A percentile compares a stretch with the other conserved stretches of the same genome.
Evolutionary conservation across 305 asterid genomes (phyloP).

Genomic region (Vinca major): DNA sequence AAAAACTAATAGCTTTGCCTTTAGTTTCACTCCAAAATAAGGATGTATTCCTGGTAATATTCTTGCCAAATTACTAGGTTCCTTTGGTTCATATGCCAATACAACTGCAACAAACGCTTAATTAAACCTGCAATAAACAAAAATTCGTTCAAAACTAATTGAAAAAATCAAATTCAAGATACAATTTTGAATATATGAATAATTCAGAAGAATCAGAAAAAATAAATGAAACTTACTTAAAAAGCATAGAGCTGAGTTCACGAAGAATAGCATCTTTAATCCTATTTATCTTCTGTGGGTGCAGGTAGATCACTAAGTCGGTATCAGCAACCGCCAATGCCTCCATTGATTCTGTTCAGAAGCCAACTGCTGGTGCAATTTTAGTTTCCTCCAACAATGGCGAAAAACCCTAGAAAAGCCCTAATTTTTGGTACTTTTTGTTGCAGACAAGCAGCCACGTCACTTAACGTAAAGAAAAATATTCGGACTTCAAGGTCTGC

Average conservation of each 20-base stretch:
- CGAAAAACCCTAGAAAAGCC: conserved; percentile 3
- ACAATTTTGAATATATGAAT: background rate
- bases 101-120: conserved; percentile 72
- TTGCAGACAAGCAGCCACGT: background rate
- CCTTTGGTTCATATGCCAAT: conserved; percentile 55
- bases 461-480: too few relatives aligned
- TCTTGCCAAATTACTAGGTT: conserved; percentile 38
- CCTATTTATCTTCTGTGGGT: conserved; percentile 52
- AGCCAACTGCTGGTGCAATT: too few relatives aligned
- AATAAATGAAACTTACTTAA: conserved; percentile 32
- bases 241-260: conserved; percentile 56
- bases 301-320: conserved; percentile 39
- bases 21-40: conserved; percentile 41
- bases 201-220: background rate
- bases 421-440: background rate
- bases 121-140: conserved; percentile 32
- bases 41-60: conserved; percentile 59
- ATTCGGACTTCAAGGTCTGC: too few relatives aligned
- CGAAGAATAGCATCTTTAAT: conserved; percentile 40
- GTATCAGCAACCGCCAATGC: conserved; percentile 44
- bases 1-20: conserved; percentile 30
- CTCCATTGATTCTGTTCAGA: conserved; percentile 31
- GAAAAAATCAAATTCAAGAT: too few relatives aligned
- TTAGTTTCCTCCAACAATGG: background rate
- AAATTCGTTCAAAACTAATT: background rate